Evolutionary conservation across 208 protist genomes (phyloP), one percentile per base, ranked within the genome.

Genomic region (Porcisia hertigi): DNA sequence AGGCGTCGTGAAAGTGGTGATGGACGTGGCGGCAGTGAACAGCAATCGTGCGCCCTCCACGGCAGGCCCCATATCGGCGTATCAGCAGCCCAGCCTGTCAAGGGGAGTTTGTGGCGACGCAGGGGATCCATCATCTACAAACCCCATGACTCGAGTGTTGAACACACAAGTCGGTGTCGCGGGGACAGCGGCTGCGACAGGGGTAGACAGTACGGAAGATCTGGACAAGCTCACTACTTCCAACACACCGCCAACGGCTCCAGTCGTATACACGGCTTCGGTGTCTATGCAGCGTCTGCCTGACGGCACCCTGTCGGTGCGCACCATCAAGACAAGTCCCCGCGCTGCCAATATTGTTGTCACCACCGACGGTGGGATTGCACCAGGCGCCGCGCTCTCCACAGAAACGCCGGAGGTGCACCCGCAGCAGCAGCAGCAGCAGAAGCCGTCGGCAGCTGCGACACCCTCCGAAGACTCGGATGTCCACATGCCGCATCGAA

Each of bases 191-290:
- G 30, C 57, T 12, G 11, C 75, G 39, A 49, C 60, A 36, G 54
- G 43, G 14, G 7, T 49, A 16, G 34, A 64, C 14, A 34, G 34
- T 12, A 25, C 18, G 52, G 39, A 55, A 20, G 23, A 20, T 43
- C 23, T 45, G 39, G 41, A 36, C 18, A 49, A 30, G 39, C 5
- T 25, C 0, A n/a, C 55, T 3, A 16, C 45, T 8, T 16, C 75
- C 23, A 7, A 1, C 20, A 18, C 41, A 11, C 6, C 34, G 41
- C 20, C 47, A 14, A n/a, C 3, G 23, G 30, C 18, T 1, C 58
- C 75, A 2, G 25, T 79, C 3, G 69, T 75, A 52, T 75, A 75
- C 69, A 49, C 69, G 9, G 67, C 75, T 6, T 55, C 75, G 0
- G 47, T 73, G 67, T 30, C 57, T 30, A 25, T 73, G 75, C 55